Conservation (phyloP, 1,284 basidiomycete species). For the Ceratobasidium sp. region DNA sequence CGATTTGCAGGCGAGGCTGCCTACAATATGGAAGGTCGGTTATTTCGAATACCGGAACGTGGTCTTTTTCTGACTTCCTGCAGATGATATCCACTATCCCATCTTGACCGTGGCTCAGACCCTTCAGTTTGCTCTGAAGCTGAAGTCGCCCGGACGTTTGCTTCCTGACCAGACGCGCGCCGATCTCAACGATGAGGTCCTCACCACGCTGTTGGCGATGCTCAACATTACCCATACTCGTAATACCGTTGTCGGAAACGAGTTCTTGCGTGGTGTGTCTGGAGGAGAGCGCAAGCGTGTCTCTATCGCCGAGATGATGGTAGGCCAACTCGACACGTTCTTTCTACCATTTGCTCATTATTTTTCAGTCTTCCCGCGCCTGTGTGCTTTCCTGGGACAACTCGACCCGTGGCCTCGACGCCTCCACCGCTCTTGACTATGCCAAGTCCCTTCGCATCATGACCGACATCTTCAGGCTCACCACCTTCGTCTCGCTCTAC, state of each 20-base stretch:
- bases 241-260: constrained; percentile 60
- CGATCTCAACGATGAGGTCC: constrained; percentile 58
- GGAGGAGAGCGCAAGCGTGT: constrained; percentile 68
- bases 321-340: neutral
- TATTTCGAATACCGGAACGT: constrained; percentile 40
- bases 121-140: constrained; percentile 58
- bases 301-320: constrained; percentile 62
- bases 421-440: constrained; percentile 51
- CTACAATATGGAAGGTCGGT: constrained; percentile 53
- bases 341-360: neutral
- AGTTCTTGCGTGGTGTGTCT: constrained; percentile 63
- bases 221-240: constrained; percentile 65
- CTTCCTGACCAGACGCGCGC: constrained; percentile 55
- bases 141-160: constrained; percentile 58
- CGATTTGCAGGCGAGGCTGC: constrained; percentile 58
- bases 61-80: neutral
- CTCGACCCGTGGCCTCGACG: constrained; percentile 44
- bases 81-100: constrained; percentile 64
- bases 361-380: constrained; percentile 49
- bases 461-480: constrained; percentile 56
- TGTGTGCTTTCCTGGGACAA: constrained; percentile 58
- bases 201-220: constrained; percentile 61
- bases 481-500: constrained; percentile 57
- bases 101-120: constrained; percentile 65
- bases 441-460: constrained; percentile 60